Base-by-base conservation (phyloP, 345 rosid species). In the Syzygium grande region DNA sequence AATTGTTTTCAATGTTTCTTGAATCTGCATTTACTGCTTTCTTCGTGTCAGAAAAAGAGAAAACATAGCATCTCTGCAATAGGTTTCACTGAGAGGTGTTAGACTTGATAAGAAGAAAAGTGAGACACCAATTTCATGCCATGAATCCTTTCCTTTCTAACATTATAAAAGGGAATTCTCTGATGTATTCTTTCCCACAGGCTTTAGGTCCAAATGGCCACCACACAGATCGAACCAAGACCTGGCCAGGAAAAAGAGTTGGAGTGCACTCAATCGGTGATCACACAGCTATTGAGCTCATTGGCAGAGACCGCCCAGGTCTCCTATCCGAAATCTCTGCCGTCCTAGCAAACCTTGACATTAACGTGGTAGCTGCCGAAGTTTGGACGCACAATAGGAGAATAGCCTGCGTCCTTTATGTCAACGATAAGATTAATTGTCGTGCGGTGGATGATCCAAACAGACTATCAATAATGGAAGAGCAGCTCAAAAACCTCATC, bases 311-410 rank as follows among this genome's bases (percentile, higher is more conserved):
- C 87, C 95, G 99, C 22, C 97, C 98, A 21, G 99, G 99, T 84
- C 96, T 97, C 61, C 92, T 97, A 86, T 95, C 99, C 1, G 99
- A 97, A 87, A 91, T 97, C 89, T 94, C 94, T 27, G 97, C 99
- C 25, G 93, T 95, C 89, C 94, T 97, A 55, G 95, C 98, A 78
- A 92, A 92, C 89, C 97, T 96, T 49, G 92, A 93, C 85, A 93
- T 95, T 91, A 95, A 97, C 25, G 99, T 97, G n/a, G 92, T 85
- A 22, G 97, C 95, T 17, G 99, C 99, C 17, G 98, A 97, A 91
- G 97, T 94, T 27, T 97, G 99, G 99, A 97, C 99, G 3, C 99
- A 97, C 87, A 97, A 97, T 90, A 90, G 90, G 59, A 88, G 99
- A 73, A 94, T 95, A 86, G 99, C 98, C 12, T 95, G 96, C 87